Percentiles rank a stretch among this genome's conserved stretches.
Conservation (phyloP, 164 flowering plant species). For the Chloranthus sessilifolius region DNA sequence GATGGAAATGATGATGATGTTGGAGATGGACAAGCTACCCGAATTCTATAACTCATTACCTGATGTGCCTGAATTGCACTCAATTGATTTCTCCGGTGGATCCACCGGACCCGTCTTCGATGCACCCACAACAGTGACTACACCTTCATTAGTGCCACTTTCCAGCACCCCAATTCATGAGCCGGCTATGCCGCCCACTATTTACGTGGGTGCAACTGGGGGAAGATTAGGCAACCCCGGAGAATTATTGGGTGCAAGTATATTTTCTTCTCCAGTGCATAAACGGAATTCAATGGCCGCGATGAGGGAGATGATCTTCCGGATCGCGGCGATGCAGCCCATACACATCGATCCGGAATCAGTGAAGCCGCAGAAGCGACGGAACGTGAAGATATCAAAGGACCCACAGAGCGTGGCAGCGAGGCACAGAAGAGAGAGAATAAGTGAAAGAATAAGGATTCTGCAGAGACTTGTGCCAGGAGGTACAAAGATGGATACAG, state of each 20-base stretch:
- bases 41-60: constrained; percentile 28
- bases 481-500: constrained; percentile 66
- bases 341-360: constrained; percentile 61
- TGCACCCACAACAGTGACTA: constrained; percentile 10
- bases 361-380: constrained; percentile 50
- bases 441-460: constrained; percentile 59
- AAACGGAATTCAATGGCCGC: constrained; percentile 29
- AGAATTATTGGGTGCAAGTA: constrained; percentile 2
- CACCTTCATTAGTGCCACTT: constrained; percentile 15
- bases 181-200: constrained; percentile 5
- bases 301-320: constrained; percentile 61
- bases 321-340: constrained; percentile 63
- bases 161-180: constrained; percentile 19
- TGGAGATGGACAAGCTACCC: constrained; percentile 53
- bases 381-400: constrained; percentile 58
- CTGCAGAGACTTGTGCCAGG: constrained; percentile 60
- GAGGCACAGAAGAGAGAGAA: constrained; percentile 50
- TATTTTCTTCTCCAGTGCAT: constrained; percentile 1
- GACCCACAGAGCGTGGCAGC: constrained; percentile 70
- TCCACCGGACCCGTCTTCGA: constrained; percentile 13
- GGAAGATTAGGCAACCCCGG: background rate
- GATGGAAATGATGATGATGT: constrained; percentile 54
- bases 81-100: constrained; percentile 21
- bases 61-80: constrained; percentile 10
- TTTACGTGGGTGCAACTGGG: constrained; percentile 1